Base-by-base conservation (phyloP, 345 rosid genomes). In the Ceriops tagal region DNA sequence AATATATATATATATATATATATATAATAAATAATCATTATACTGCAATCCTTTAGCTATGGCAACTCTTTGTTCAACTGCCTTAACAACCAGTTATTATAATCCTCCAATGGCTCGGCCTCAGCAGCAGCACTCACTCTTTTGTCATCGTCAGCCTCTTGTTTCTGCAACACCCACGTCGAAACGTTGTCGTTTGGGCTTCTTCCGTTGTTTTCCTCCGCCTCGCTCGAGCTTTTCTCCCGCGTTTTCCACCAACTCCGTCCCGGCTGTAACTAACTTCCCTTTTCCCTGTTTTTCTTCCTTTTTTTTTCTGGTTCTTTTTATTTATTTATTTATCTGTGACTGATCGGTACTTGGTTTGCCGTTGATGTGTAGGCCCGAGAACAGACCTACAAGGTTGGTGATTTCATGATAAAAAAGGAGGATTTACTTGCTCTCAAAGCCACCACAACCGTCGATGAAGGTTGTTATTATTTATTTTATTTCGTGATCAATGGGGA, bases 351-450 rank as follows among this genome's bases (percentile, higher is more conserved):
- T 24, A 16, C 1, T n/a, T 27, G 26, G 27, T 56, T 10, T 56
- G 49, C 19, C 59, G 26, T n/a, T 24, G 28, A 24, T 56, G 16
- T 24, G 26, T 56, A 56, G 59, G 6, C 31, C 7, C 28, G 11
- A 24, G 18, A 56, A 9, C 28, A 27, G 59, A 24, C 26, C 16
- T 56, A 56, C 59, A 56, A 24, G 18, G 59, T 56, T 56, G 59
- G 59, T 10, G 18, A 56, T 56, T 56, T 56, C 59, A 56, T 56
- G 59, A 56, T 56, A 30, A 56, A 56, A 27, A 24, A 56, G 31
- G 59, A 56, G 28, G 28, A 56, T 56, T 56, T 56, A 24, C 19
- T 56, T 5, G 59, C 24, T 27, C 28, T 56, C 31, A 56, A 56
- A n/a, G 24, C 59, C 28, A 56, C 59, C 5, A 22, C 59, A 3